Evolutionary conservation across 192 early-diverging fungal species (phyloP), one percentile per base, ranked within the genome.

Genomic region (Geranomyces michiganensis): DNA sequence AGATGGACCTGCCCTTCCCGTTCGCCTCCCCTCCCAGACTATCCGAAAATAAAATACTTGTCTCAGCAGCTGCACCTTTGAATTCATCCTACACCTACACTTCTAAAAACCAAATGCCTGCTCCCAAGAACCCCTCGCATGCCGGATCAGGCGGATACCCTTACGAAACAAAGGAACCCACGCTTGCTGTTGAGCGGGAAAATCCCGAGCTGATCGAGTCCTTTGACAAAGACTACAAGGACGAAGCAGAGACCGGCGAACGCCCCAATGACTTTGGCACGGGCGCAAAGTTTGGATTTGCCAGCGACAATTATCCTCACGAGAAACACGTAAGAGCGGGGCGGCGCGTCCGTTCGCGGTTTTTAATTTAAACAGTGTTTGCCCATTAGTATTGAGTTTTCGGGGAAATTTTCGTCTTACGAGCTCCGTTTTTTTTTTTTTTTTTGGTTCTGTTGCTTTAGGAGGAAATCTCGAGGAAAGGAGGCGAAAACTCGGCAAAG

Each of bases 211-310:
- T 67, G 8, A 73, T 73, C 45, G 65, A 27, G 21, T 45, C 32
- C 33, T 73, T 67, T 47, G 72, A 73, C 72, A 59, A 58, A 15
- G 72, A 73, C 17, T 9, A 67, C 49, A 26, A 51, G 15, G 72
- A 73, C 56, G 72, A 73, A 58, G 72, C 72, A 15, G 32, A 56
- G 21, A 73, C 64, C 14, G 72, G 72, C 10, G 63, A 73, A 26
- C 72, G 67, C 49, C 72, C 72, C 53, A 73, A 73, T 26, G 72
- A 73, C 22, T 73, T 73, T 58, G 72, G 72, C 2, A 73, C 72
- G 19, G 72, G 72, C 6, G 27, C 14, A 17, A 73, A 73, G 36
- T 33, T 31, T 26, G 72, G 72, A 33, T 73, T 73, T 51, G 70
- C 70, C 14, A 72, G 70, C 41, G 70, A 72, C n/a, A 64, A 48